Percentiles rank a stretch among this genome's conserved stretches.
phyloP scores from a whole-genome alignment of 352 stramenopile species.

The Globisporangium acanthophoron region DNA sequence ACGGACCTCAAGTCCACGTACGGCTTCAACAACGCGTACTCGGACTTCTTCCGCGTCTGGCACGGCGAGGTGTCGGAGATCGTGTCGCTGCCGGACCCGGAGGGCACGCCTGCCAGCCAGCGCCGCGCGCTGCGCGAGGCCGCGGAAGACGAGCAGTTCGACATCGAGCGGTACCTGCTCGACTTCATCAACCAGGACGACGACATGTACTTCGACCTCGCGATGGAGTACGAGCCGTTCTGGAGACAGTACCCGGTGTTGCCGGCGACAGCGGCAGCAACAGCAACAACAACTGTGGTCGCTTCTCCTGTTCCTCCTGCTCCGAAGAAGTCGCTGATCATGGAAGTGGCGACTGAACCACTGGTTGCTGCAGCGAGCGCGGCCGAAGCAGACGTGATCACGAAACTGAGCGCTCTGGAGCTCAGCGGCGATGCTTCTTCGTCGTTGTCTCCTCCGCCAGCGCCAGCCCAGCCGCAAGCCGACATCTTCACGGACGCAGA shows the following conservation, averaged over 20 bases:
- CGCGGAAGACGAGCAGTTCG: slow-evolving; percentile 92
- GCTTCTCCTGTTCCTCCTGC: neutral
- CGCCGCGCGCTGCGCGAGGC: slow-evolving; percentile 67
- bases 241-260: slow-evolving; percentile 67
- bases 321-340: slow-evolving; percentile 18
- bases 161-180: slow-evolving; percentile 93
- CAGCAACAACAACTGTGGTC: neutral
- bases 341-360: slow-evolving; percentile 22
- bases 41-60: slow-evolving; percentile 91
- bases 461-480: neutral
- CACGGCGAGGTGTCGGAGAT: slow-evolving; percentile 90
- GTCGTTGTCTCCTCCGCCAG: slow-evolving; percentile 3
- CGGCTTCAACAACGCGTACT: slow-evolving; percentile 93
- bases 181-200: slow-evolving; percentile 90
- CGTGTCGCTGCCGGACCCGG: slow-evolving; percentile 90
- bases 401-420: neutral
- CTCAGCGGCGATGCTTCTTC: slow-evolving; percentile 2
- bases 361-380: neutral
- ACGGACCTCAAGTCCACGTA: slow-evolving; percentile 75
- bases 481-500: slow-evolving; percentile 50
- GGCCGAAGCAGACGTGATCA: neutral
- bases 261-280: neutral
- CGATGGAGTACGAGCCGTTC: slow-evolving; percentile 87
- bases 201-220: slow-evolving; percentile 91
- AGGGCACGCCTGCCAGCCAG: slow-evolving; percentile 66